These are phyloP conservation scores for Xylaria sp. DNA, from an alignment of 2,329 filamentous ascomycete genomes.

Conservation along the genomic window DNA sequence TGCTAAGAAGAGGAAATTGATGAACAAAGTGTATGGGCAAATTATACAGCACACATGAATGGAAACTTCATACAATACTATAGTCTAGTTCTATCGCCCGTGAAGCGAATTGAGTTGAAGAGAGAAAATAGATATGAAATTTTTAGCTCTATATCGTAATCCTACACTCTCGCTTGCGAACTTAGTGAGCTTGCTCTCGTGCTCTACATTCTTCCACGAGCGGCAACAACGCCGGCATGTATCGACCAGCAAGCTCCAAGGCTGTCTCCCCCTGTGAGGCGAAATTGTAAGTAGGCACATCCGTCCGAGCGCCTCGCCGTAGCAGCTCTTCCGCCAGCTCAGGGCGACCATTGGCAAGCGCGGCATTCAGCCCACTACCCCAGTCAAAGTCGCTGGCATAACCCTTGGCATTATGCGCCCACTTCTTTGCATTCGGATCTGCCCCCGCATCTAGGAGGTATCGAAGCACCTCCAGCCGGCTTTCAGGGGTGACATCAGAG, in stretches of 20 bases:
- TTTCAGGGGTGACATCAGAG: not conserved
- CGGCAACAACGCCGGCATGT: too few species aligned
- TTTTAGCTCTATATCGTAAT: too few species aligned
- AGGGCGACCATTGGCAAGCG: conserved; percentile 19
- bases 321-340: conserved; percentile 31
- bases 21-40: too few species aligned
- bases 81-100: too few species aligned
- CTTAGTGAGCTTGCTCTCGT: too few species aligned
- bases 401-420: conserved; percentile 30
- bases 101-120: too few species aligned
- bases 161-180: too few species aligned
- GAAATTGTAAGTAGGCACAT: conserved; percentile 25
- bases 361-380: conserved; percentile 29
- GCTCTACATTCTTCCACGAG: too few species aligned
- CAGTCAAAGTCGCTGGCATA: conserved; percentile 32
- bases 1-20: too few species aligned
- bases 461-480: conserved; percentile 27
- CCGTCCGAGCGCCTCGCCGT: conserved; percentile 27
- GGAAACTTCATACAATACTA: too few species aligned
- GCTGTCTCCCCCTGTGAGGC: conserved; percentile 32
- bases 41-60: too few species aligned
- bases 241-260: conserved; percentile 24
- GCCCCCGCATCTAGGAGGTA: conserved; percentile 31
- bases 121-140: too few species aligned
- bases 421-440: conserved; percentile 28